Evolutionary conservation across 2,329 filamentous ascomycete species (phyloP).

Genomic region (Apiospora pterosperma): DNA sequence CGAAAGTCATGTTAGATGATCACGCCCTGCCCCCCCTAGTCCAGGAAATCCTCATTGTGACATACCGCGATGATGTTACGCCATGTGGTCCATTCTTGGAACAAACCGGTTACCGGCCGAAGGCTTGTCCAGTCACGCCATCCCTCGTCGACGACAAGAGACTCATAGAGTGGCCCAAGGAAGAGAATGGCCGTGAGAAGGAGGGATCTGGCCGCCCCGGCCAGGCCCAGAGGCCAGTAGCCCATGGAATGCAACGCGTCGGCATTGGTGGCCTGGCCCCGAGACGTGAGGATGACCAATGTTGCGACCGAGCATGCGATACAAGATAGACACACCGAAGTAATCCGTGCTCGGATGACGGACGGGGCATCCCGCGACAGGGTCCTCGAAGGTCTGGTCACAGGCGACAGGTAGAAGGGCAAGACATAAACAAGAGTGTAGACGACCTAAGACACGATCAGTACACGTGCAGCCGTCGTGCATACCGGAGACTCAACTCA

Average conservation of each 20-base stretch:
- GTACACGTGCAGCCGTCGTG: not conserved
- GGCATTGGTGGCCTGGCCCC: constrained; percentile 44
- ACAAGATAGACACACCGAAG: constrained; percentile 75
- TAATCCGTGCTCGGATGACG: constrained; percentile 83
- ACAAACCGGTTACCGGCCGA: constrained; percentile 52
- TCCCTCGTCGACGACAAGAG: constrained; percentile 66
- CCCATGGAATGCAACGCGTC: constrained; percentile 69
- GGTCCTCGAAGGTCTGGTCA: constrained; percentile 74
- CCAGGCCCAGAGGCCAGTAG: constrained; percentile 70
- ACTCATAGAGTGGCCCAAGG: constrained; percentile 78
- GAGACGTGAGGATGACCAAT: constrained; percentile 59
- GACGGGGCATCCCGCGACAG: constrained; percentile 84
- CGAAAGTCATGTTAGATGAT: constrained; percentile 9
- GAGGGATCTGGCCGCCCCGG: constrained; percentile 62
- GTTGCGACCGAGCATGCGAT: constrained; percentile 64
- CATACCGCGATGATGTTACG: constrained; percentile 83
- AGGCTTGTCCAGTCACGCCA: constrained; percentile 64
- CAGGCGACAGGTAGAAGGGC: constrained; percentile 80
- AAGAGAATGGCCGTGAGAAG: constrained; percentile 77
- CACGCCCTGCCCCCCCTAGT: not conserved
- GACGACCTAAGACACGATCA: constrained; percentile 48
- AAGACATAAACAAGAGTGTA: constrained; percentile 89
- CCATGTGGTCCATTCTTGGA: constrained; percentile 76
- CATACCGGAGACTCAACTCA: constrained; percentile 18
- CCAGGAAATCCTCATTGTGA: constrained; percentile 14